Conservation (phyloP, 441 rosid genomes). For the Macaranga tanarius region DNA sequence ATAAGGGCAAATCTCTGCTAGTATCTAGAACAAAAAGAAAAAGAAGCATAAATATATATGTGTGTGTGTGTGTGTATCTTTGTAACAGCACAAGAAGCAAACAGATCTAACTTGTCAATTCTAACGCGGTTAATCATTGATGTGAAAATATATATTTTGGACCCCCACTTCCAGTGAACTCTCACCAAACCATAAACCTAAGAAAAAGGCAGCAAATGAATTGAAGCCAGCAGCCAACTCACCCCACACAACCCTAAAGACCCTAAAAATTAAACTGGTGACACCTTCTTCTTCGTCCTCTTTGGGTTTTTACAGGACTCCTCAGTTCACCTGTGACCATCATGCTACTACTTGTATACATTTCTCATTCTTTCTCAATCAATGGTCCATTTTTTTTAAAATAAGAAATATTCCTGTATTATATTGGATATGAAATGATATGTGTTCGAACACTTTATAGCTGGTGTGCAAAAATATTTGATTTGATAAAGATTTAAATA, state of each 20-base stretch:
- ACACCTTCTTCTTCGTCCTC: not conserved
- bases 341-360: slow-evolving; percentile 23
- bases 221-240: slow-evolving; percentile 24
- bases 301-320: slow-evolving; percentile 23
- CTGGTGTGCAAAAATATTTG: no score
- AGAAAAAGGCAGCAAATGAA: not conserved
- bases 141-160: slow-evolving; percentile 20
- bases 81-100: slow-evolving; percentile 22
- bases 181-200: not conserved
- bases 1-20: slow-evolving; percentile 14
- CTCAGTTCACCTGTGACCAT: slow-evolving; percentile 29
- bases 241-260: not conserved
- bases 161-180: slow-evolving; percentile 19
- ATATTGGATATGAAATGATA: no score
- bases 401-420: no score
- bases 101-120: slow-evolving; percentile 32
- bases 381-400: slow-evolving; percentile 37
- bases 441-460: no score
- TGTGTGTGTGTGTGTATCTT: not conserved
- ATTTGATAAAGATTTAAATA: no score
- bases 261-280: no score
- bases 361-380: slow-evolving; percentile 27
- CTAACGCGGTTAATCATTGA: slow-evolving; percentile 35
- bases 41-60: not conserved
- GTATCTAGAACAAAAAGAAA: slow-evolving; percentile 17